These are phyloP conservation scores for Teunomyces panamensis DNA, from an alignment of 805 yeast genomes.

Conservation along the genomic window DNA sequence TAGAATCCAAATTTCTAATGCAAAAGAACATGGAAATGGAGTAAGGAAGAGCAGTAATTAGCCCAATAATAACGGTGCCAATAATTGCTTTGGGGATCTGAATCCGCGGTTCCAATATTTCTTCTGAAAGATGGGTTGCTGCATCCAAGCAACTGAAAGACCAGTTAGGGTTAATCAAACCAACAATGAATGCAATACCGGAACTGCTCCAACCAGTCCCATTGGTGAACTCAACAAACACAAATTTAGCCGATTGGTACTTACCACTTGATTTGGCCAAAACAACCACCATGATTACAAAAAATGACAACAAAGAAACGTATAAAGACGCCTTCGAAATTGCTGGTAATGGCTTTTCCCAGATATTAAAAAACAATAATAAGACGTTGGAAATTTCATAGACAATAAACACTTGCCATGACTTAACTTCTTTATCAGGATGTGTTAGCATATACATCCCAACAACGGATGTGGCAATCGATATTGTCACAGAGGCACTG, in stretches of 20 bases:
- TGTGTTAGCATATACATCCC: conserved; percentile 47
- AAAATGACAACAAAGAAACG: conserved; percentile 50
- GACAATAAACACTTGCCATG: conserved; percentile 56
- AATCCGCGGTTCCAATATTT: conserved; percentile 53
- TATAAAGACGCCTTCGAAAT: conserved; percentile 50
- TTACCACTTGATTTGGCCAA: conserved; percentile 51
- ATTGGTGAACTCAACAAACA: conserved; percentile 52
- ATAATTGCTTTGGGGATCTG: conserved; percentile 61
- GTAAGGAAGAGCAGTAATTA: conserved; percentile 55
- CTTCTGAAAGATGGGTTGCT: conserved; percentile 73
- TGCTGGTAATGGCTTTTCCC: conserved; percentile 50
- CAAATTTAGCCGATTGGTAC: conserved; percentile 50
- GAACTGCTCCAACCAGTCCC: conserved; percentile 59
- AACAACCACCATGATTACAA: conserved; percentile 51
- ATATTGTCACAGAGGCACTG: conserved; percentile 55
- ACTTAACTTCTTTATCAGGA: conserved; percentile 35
- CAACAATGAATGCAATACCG: conserved; percentile 65
- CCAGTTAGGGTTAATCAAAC: conserved; percentile 70
- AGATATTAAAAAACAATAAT: conserved; percentile 46
- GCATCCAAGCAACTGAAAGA: conserved; percentile 66
- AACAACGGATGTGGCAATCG: conserved; percentile 49
- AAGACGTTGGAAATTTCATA: conserved; percentile 45
- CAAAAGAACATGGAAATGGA: conserved; percentile 58
- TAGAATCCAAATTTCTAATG: conserved; percentile 49
- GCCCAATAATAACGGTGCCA: conserved; percentile 63